Conservation (phyloP, 1,139 yeast genomes). For the Debaryomycetaceae sp. region DNA sequence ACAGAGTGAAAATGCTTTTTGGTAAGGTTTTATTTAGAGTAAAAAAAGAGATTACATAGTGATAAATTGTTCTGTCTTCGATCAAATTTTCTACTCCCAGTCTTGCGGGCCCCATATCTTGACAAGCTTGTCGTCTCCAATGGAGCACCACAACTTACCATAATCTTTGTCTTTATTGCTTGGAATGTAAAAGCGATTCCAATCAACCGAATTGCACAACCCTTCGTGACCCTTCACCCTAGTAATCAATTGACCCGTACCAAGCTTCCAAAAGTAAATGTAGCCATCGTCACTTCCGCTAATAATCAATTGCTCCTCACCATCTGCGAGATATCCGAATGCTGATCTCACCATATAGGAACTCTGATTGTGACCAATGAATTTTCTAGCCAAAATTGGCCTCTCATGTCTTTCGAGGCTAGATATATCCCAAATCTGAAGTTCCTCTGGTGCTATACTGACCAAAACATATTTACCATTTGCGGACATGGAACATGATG, state of each 20-base stretch:
- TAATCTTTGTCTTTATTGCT: slow-evolving; percentile 23
- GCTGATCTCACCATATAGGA: slow-evolving; percentile 72
- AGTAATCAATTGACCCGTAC: slow-evolving; percentile 67
- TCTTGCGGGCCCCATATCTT: slow-evolving; percentile 58
- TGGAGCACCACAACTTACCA: slow-evolving; percentile 69
- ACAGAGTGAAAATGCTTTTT: background rate
- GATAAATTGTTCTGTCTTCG: background rate
- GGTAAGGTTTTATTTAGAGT: background rate
- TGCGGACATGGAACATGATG: slow-evolving; percentile 39
- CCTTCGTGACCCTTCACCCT: slow-evolving; percentile 60
- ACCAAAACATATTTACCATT: slow-evolving; percentile 53
- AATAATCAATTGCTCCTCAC: slow-evolving; percentile 63
- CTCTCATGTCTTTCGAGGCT: slow-evolving; percentile 14
- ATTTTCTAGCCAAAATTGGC: slow-evolving; percentile 54
- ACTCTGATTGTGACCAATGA: slow-evolving; percentile 65
- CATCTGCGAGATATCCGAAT: slow-evolving; percentile 53
- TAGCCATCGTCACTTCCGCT: slow-evolving; percentile 85
- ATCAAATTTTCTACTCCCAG: slow-evolving; percentile 5
- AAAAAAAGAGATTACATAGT: background rate
- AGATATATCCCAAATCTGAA: slow-evolving; percentile 72
- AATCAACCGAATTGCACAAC: slow-evolving; percentile 71
- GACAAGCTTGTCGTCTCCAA: slow-evolving; percentile 75
- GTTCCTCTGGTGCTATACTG: slow-evolving; percentile 71
- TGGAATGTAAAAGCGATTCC: slow-evolving; percentile 48
- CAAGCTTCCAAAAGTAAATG: slow-evolving; percentile 77